Base-by-base conservation (phyloP, 441 rosid genomes). In the Brassica balearica region DNA sequence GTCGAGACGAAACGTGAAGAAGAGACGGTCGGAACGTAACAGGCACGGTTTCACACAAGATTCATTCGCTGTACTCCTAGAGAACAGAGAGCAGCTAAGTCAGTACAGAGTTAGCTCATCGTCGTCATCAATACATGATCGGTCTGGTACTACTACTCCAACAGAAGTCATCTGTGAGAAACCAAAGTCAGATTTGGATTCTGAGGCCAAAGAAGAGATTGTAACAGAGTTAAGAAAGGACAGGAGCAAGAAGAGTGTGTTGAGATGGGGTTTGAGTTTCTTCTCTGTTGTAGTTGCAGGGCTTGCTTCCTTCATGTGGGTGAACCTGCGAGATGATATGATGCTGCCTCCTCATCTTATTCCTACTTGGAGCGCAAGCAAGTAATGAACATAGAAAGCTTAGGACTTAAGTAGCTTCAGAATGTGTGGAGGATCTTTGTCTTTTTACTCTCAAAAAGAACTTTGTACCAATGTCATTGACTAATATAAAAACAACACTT, bases 101-200 rank as follows among this genome's bases (percentile, higher is more conserved):
- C 88, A 82, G 27, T 73, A 48, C 58, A 84, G 80, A 74, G 85
- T 76, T 79, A 80, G 12, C 41, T 85, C 90, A 11, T 93, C 89
- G 77, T 91, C 95, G 34, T 89, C 98, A 51, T 6, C 56, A 25
- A 87, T 93, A 1, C 83, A 88, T 72, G 89, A 86, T 69, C 64
- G 64, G 0, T 73, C 81, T 73, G 77, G 78, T 23, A 68, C 81
- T 63, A 89, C 85, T 12, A 77, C 74, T 64, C 85, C 81, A 61
- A 76, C 84, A 41, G 75, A 73, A 43, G 77, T 80, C 17, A 72
- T 36, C 58, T 59, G 20, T 12, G 77, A 72, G 71, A 76, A 38
- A 68, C 71, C 22, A 1, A 76, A 41, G 74, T 51, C 74, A 51
- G 67, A 53, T 15, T 15, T 15, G 17, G 17, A 15, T 15, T 15